Evolutionary conservation across 208 protist genomes (phyloP), one percentile per base, ranked within the genome.

Genomic region (Naegleria gruberi): DNA sequence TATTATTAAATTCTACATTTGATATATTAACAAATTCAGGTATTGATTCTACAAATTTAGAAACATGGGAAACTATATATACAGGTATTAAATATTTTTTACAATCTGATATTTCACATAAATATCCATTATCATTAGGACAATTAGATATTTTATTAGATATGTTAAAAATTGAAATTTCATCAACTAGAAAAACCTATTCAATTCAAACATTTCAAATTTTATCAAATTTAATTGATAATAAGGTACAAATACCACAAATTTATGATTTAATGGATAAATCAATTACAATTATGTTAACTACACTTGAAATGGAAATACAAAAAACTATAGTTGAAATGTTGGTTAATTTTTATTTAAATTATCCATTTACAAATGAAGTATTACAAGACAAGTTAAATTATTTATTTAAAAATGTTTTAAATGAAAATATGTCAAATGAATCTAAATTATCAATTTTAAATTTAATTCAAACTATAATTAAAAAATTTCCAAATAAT

Each of bases 381-480:
- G 84, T 65, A 15, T 42, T 47, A 43, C 84, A 88, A 88, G 84
- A 88, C 5, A 41, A 88, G 17, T 57, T 88, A 5, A 47, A 88
- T 43, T 88, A 43, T 65, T 42, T 88, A 10, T 88, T 88, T n/a
- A 88, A 88, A 26, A 88, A 88, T 65, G 46, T 88, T 5, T 46
- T 88, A 8, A 88, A 88, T 65, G 45, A 88, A 65, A 10, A 40
- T 37, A 45, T 88, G 45, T 1, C 44, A 40, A 1, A 37, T 0
- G 45, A 57, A 19, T 34, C n/a, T 4, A 88, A 88, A 42, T 57
- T 7, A n/a, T 6, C 26, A 6, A 65, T 88, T 6, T 34, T 88
- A 2, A 41, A 3, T 37, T 7, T 88, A 0, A 88, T 65, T 47
- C 30, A 41, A 51, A 88, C 43, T 3, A 88, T 88, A 19, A 57